phyloP scores from a whole-genome alignment of 768 basidiomycete genomes.

The Kwoniella sp. region DNA sequence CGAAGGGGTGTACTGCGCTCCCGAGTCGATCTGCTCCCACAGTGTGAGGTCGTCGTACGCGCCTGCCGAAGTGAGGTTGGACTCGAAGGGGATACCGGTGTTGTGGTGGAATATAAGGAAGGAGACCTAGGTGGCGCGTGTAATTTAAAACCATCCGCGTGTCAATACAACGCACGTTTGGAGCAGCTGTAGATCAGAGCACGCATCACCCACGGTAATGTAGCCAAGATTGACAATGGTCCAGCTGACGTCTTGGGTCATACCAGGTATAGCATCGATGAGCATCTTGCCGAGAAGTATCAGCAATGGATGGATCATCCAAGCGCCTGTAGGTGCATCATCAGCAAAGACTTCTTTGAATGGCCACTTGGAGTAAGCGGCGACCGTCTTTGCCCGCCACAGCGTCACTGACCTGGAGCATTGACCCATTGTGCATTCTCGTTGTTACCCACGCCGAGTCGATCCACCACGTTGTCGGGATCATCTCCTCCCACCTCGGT shows the following conservation, averaged over 20 bases:
- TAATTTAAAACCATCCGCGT: too few relatives aligned
- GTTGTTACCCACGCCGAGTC: slow-evolving; percentile 53
- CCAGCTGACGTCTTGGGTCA: slow-evolving; percentile 94
- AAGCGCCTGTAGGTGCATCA: slow-evolving; percentile 70
- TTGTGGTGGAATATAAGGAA: slow-evolving; percentile 99
- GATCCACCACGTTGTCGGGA: slow-evolving; percentile 54
- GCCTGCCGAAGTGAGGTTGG: slow-evolving; percentile 63
- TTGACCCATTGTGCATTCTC: slow-evolving; percentile 58
- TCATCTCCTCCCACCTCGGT: slow-evolving; percentile 57
- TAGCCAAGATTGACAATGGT: slow-evolving; percentile 89
- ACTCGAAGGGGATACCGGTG: slow-evolving; percentile 93
- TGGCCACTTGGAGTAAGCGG: too few relatives aligned
- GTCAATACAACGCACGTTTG: too few relatives aligned
- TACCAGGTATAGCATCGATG: slow-evolving; percentile 89
- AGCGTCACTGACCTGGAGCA: slow-evolving; percentile 53
- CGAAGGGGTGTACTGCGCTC: slow-evolving; percentile 96
- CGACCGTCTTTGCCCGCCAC: too few relatives aligned
- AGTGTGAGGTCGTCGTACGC: slow-evolving; percentile 96
- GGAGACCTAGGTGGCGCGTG: slow-evolving; percentile 66
- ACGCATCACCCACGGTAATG: slow-evolving; percentile 71
- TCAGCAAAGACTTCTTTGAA: neutral
- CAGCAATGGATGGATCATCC: slow-evolving; percentile 94
- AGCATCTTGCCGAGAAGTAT: slow-evolving; percentile 87
- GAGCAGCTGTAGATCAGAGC: neutral
- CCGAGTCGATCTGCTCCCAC: slow-evolving; percentile 99